Conservation (phyloP, 345 rosid genomes). For the Bruguiera gymnorhiza region DNA sequence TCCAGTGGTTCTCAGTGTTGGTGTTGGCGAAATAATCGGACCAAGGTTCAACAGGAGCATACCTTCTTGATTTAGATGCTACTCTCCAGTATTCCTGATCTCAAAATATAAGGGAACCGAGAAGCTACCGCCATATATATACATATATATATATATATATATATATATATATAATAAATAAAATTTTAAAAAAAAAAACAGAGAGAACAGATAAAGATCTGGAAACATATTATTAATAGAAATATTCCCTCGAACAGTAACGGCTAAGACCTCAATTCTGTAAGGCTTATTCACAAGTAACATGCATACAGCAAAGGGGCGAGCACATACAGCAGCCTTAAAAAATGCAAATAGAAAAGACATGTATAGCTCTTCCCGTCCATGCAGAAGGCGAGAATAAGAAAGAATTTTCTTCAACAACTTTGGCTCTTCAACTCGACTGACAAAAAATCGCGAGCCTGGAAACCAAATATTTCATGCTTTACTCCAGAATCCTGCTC, state of each 20-base stretch:
- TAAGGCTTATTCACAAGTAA: neutral
- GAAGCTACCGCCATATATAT: too few species aligned
- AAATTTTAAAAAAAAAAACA: too few species aligned
- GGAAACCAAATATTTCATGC: neutral
- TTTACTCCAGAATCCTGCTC: slow-evolving; percentile 20
- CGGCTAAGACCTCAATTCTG: neutral
- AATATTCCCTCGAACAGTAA: neutral
- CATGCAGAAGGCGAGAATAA: neutral
- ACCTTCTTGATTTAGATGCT: too few species aligned
- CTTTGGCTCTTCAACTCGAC: slow-evolving; percentile 6
- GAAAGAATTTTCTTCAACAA: neutral
- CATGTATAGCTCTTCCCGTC: neutral
- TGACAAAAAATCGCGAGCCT: neutral
- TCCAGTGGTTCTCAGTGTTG: too few species aligned
- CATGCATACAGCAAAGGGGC: neutral
- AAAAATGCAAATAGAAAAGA: neutral
- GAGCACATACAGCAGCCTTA: neutral
- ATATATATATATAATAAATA: too few species aligned
- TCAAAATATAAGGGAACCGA: too few species aligned
- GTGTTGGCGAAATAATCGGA: too few species aligned
- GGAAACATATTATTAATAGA: neutral
- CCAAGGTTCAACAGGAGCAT: too few species aligned
- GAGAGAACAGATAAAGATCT: too few species aligned
- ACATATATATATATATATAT: too few species aligned
- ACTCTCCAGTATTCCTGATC: rapidly evolving